Evolutionary conservation across 352 stramenopile species (phyloP).

Genomic region (Phytophthora megakarya): DNA sequence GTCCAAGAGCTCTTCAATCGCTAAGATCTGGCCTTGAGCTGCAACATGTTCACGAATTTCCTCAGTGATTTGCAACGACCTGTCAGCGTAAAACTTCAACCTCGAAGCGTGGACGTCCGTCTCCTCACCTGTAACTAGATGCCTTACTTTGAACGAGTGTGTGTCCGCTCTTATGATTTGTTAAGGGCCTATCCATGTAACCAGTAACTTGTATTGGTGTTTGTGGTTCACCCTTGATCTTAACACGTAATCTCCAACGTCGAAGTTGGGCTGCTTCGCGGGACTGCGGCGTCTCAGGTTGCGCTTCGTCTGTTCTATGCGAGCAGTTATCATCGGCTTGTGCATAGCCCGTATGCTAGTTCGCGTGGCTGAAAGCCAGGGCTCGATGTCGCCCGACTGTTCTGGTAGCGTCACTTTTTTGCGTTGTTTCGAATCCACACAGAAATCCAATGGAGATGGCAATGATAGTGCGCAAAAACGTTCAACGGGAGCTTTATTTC

Average conservation of each 20-base stretch:
- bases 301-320: conserved; percentile 11
- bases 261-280: conserved; percentile 20
- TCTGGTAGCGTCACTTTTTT: conserved; percentile 5
- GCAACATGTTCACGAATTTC: conserved; percentile 31
- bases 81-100: conserved; percentile 43
- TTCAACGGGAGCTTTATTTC: too few relatives aligned
- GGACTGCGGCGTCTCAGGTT: conserved; percentile 6
- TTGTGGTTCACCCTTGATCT: conserved; percentile 35
- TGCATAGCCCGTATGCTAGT: conserved; percentile 14
- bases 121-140: conserved; percentile 15
- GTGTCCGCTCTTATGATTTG: conserved; percentile 19
- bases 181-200: conserved; percentile 44
- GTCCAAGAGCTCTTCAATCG: conserved; percentile 4
- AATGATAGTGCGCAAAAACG: too few relatives aligned
- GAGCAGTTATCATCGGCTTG: conserved; percentile 15
- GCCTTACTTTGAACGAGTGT: conserved; percentile 31
- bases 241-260: conserved; percentile 38
- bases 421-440: conserved; percentile 1
- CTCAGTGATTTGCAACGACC: conserved; percentile 28
- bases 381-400: not conserved
- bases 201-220: conserved; percentile 34
- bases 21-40: conserved; percentile 23
- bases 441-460: too few relatives aligned
- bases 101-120: conserved; percentile 32
- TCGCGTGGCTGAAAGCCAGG: not conserved